Evolutionary conservation across 192 early-diverging fungal genomes (phyloP).

Genomic region (Linnemannia zychae): DNA sequence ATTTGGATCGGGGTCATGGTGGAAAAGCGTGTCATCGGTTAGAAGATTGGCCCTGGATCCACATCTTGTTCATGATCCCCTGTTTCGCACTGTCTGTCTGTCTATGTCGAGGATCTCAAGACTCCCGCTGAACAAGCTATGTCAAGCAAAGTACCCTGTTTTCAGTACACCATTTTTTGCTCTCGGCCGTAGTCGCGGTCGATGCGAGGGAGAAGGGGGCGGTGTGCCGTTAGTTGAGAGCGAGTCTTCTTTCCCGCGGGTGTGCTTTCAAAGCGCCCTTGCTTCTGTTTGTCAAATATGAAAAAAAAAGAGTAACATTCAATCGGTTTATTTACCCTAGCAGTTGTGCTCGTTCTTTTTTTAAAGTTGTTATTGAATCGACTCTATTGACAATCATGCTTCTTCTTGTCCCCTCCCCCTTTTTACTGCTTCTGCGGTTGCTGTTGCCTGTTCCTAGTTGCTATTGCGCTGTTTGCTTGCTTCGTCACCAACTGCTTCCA

Average conservation of each 20-base stretch:
- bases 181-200: constrained; percentile 3
- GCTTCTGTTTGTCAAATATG: background rate
- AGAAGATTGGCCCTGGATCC: background rate
- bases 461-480: background rate
- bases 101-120: background rate
- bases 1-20: constrained; percentile 3
- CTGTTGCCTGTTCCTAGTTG: background rate
- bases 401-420: background rate
- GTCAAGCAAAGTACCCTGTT: background rate
- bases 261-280: background rate
- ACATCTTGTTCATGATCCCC: background rate
- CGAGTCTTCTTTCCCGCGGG: constrained; percentile 31
- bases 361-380: background rate
- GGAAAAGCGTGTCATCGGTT: background rate
- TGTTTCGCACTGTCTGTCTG: background rate
- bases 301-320: background rate
- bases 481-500: background rate
- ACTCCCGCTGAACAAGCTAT: background rate
- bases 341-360: background rate
- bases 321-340: background rate
- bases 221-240: constrained; percentile 1
- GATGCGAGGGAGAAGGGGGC: background rate
- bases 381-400: background rate
- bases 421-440: background rate
- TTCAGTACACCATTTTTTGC: background rate